Percentiles rank a stretch among this genome's conserved stretches.
These are phyloP conservation scores for Asterochloris erici DNA, from an alignment of 139 green algal genomes.

Conservation along the genomic window DNA sequence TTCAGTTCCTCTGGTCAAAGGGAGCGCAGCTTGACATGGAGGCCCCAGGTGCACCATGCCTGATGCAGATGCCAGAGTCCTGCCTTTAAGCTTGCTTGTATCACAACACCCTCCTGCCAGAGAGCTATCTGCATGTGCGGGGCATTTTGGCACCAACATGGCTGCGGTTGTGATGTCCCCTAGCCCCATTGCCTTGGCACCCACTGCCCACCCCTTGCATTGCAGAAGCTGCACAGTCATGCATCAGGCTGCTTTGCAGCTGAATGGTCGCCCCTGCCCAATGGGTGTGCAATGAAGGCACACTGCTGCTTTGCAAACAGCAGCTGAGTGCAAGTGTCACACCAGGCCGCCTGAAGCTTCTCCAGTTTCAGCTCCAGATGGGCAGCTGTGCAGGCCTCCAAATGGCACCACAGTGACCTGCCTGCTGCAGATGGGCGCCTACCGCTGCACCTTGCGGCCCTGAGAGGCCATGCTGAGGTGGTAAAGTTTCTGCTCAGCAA, in stretches of 20 bases:
- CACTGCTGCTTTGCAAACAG: not conserved
- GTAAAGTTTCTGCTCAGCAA: slow-evolving; percentile 12
- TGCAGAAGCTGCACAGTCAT: not conserved
- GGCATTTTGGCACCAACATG: not conserved
- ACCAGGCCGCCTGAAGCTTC: not conserved
- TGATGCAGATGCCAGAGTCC: not conserved
- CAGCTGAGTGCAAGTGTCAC: not conserved
- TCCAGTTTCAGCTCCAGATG: not conserved
- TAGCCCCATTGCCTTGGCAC: not conserved
- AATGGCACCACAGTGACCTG: no score
- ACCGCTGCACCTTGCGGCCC: slow-evolving; percentile 5
- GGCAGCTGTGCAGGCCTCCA: not conserved
- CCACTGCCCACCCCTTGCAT: not conserved
- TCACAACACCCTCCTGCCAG: not conserved
- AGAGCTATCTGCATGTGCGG: not conserved
- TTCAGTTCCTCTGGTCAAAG: slow-evolving; percentile 48
- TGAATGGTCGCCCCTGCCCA: not conserved
- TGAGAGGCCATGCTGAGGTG: not conserved
- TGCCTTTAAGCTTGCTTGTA: not conserved
- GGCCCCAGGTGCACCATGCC: slow-evolving; percentile 28
- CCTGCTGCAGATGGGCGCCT: not conserved
- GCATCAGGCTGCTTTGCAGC: not conserved
- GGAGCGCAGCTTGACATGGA: slow-evolving; percentile 66
- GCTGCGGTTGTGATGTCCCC: not conserved
- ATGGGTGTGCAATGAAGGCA: not conserved